Percentiles rank a stretch among this genome's conserved stretches.
These are phyloP conservation scores for Magnolia kwangsiensis DNA, from an alignment of 164 flowering plant species.

Conservation along the genomic window DNA sequence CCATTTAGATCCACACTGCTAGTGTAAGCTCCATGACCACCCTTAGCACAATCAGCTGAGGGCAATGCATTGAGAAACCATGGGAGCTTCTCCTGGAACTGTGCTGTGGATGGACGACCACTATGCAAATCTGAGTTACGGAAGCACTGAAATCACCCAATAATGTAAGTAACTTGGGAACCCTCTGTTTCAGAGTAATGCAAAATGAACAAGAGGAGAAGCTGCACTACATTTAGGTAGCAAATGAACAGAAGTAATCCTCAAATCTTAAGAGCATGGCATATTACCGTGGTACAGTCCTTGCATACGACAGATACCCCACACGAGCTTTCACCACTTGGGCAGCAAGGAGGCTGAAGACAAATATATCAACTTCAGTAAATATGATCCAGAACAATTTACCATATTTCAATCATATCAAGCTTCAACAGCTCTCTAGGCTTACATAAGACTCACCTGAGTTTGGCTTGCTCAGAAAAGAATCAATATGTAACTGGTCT, in stretches of 20 bases:
- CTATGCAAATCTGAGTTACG: slow-evolving; percentile 72
- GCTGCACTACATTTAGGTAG: not conserved
- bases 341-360: slow-evolving; percentile 91
- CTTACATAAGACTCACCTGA: not conserved
- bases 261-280: not conserved
- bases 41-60: slow-evolving; percentile 98
- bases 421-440: not conserved
- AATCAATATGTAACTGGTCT: too few species aligned
- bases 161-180: slow-evolving; percentile 11
- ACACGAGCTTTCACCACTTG: slow-evolving; percentile 55
- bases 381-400: not conserved
- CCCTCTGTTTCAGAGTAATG: not conserved
- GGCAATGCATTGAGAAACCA: slow-evolving; percentile 95
- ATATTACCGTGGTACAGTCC: slow-evolving; percentile 94
- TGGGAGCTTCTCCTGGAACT: slow-evolving; percentile 91
- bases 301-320: slow-evolving; percentile 60
- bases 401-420: not conserved
- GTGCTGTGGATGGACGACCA: slow-evolving; percentile 80
- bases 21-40: slow-evolving; percentile 97
- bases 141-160: slow-evolving; percentile 63
- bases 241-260: not conserved
- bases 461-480: not conserved
- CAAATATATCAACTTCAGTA: slow-evolving; percentile 1
- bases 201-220: not conserved
- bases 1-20: slow-evolving; percentile 85